Base-by-base conservation (phyloP, 1,139 yeast genomes). In the Protomyces arabidopsidicola region DNA sequence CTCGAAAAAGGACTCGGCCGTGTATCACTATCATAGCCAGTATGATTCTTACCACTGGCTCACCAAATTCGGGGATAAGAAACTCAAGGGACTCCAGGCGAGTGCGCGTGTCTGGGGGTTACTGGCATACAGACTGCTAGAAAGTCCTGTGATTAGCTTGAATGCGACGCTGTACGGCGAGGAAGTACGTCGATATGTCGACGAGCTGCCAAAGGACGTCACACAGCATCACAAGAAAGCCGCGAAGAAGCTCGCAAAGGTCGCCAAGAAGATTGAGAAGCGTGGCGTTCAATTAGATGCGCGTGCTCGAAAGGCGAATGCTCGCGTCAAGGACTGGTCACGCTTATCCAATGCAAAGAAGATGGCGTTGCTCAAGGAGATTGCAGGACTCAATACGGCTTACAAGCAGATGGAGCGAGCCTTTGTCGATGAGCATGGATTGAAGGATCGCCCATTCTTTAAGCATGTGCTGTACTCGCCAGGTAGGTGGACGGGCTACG, bases 381-480 rank as follows among this genome's bases (percentile, higher is more conserved):
- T 69, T 20, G 63, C 65, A 54, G 67, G 63, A n/a, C 45, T 69
- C 45, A 70, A 70, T 58, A 53, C 60, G 20, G 69, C 66, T 35
- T 66, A 82, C 56, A 64, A 80, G 69, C 81, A 78, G 72, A 81
- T 83, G 68, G 97, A 90, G 73, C 81, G 93, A 70, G 76, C 79
- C 67, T 88, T 90, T 75, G 74, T 88, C 63, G 78, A 82, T 71
- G 77, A 80, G 36, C 76, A 81, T 2, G 97, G 97, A 2, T 81
- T 90, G 62, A 81, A 80, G 36, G 78, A 78, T 45, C 81, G 97
- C 71, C 77, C 81, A n/a, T 90, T 96, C 96, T 90, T 86, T 77
- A 88, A 86, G 75, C 96, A 90, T 75, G 81, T 88, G 67, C 83
- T 88, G 2, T 89, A 81, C 74, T 95, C 96, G 2, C 85, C 93